Base-by-base conservation (phyloP, 495 filamentous ascomycete species). In the Penicillium alfredii region DNA sequence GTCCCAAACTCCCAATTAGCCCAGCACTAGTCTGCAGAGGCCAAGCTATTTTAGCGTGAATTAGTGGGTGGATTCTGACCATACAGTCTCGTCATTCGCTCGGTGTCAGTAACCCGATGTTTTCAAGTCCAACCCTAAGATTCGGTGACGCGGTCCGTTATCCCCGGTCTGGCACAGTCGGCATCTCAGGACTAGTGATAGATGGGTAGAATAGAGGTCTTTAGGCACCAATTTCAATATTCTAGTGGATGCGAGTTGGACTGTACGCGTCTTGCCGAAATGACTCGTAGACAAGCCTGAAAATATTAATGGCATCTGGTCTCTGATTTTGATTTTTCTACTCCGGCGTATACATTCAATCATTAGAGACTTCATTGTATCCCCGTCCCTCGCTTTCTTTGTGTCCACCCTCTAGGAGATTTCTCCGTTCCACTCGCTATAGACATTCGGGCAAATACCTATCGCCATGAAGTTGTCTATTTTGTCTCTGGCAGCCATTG, bases 401-500 rank as follows among this genome's bases (percentile, higher is more conserved):
- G 31, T 16, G 20, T 28, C 16, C 20, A 22, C 4, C 30, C 19
- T 22, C 28, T 13, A 41, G 37, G 12, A 12, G n/a, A 6, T 15
- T 29, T 23, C 28, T 45, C 45, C 30, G 31, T 32, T 47, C 38
- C 54, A 43, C 19, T 52, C 50, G 51, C 37, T 47, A 48, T 46
- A 35, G 28, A 38, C 20, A 14, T 27, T 33, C 28, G 25, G 36
- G 10, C 38, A 20, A 12, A 28, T 25, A 13, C 21, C 10, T 31
- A 8, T 38, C 51, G 51, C 30, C 19, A 70, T 71, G 67, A 72
- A 68, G 53, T 31, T 61, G 9, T 65, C 71, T 18, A 42, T 65
- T 43, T 52, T 43, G 42, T 67, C 31, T 62, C 69, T 37, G 60
- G 67, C 47, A 45, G 72, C 53, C 62, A 46, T 78, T 38, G 48